These are phyloP conservation scores for Platanthera guangdongensis DNA, from an alignment of 106 monocot genomes.

Conservation along the genomic window DNA sequence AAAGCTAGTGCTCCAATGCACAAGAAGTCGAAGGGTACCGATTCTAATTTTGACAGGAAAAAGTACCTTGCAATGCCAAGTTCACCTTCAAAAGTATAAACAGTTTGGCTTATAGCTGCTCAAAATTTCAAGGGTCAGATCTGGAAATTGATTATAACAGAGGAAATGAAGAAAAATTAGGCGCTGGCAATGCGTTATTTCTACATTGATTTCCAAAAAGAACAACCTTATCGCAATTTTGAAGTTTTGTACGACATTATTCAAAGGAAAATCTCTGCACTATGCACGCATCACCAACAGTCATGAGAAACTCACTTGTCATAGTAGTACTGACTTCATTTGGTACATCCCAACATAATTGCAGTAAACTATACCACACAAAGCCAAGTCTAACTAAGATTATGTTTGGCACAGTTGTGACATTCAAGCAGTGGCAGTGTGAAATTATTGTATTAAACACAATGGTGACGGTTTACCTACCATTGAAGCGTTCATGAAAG, in stretches of 20 bases:
- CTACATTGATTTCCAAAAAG: not conserved
- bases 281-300: not conserved
- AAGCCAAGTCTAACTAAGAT: not conserved
- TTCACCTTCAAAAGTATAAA: constrained; percentile 50
- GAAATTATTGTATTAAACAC: too few species aligned
- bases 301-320: not conserved
- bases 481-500: too few species aligned
- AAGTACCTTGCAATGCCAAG: constrained; percentile 51
- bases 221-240: not conserved
- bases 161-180: not conserved
- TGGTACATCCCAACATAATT: not conserved
- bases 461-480: too few species aligned
- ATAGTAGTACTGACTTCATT: not conserved
- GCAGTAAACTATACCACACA: not conserved
- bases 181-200: not conserved
- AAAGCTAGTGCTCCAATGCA: not conserved
- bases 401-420: too few species aligned
- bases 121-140: constrained; percentile 12
- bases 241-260: not conserved
- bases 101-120: constrained; percentile 58
- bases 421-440: too few species aligned
- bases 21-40: not conserved
- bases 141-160: not conserved
- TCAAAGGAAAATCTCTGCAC: not conserved
- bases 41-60: not conserved